These are phyloP conservation scores for Candida piceae DNA, from an alignment of 805 yeast genomes.

Conservation along the genomic window DNA sequence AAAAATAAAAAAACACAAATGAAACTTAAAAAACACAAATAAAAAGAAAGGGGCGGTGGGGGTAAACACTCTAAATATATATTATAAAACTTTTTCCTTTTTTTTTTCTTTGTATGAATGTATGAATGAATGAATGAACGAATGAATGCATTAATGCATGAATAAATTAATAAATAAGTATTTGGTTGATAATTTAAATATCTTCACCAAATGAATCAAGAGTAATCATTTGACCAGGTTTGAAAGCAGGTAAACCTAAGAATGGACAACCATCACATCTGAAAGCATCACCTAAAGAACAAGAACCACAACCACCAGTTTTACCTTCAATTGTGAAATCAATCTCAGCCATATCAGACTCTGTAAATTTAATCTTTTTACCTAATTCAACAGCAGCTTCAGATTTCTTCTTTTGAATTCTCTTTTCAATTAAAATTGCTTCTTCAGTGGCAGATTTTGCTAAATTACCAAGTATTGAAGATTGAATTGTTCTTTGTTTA, in stretches of 20 bases:
- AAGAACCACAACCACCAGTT: slow-evolving; percentile 95
- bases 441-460: slow-evolving; percentile 48
- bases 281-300: slow-evolving; percentile 97
- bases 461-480: slow-evolving; percentile 39
- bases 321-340: slow-evolving; percentile 97
- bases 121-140: too few relatives aligned
- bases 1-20: too few relatives aligned
- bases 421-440: slow-evolving; percentile 49
- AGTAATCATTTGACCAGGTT: slow-evolving; percentile 89
- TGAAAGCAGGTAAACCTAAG: slow-evolving; percentile 95
- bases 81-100: too few relatives aligned
- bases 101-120: too few relatives aligned
- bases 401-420: slow-evolving; percentile 36
- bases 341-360: slow-evolving; percentile 78
- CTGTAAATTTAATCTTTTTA: slow-evolving; percentile 33
- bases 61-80: too few relatives aligned
- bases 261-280: slow-evolving; percentile 98
- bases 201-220: slow-evolving; percentile 76
- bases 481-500: slow-evolving; percentile 40
- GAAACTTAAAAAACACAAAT: too few relatives aligned
- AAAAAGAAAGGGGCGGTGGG: too few relatives aligned
- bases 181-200: slow-evolving; percentile 37
- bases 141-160: background rate
- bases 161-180: background rate
- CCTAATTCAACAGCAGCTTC: slow-evolving; percentile 13